Evolutionary conservation across 2,329 filamentous ascomycete genomes (phyloP).

Genomic region (Neodidymelliopsis sp.): DNA sequence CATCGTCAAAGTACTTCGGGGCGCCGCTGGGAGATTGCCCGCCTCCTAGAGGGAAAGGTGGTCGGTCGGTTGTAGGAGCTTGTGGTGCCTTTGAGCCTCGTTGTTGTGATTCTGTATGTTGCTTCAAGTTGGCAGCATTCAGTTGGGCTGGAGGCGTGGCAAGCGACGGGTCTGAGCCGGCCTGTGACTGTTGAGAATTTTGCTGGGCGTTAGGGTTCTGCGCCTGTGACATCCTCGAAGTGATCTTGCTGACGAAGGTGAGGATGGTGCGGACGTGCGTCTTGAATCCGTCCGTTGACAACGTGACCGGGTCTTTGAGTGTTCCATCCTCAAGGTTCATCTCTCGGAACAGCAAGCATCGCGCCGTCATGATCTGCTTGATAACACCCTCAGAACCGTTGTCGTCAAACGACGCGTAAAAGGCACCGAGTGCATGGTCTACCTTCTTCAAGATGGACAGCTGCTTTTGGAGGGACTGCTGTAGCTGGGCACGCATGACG

Average conservation of each 20-base stretch:
- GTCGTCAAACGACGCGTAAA: slow-evolving; percentile 37
- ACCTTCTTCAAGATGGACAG: slow-evolving; percentile 37
- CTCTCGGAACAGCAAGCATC: slow-evolving; percentile 38
- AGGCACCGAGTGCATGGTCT: slow-evolving; percentile 42
- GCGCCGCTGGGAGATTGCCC: slow-evolving; percentile 64
- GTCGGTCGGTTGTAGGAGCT: slow-evolving; percentile 59
- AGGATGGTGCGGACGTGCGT: slow-evolving; percentile 33
- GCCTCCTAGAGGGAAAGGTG: slow-evolving; percentile 60
- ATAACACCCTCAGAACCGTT: slow-evolving; percentile 35
- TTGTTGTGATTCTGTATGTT: slow-evolving; percentile 54
- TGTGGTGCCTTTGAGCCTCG: slow-evolving; percentile 59
- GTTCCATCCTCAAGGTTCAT: slow-evolving; percentile 38
- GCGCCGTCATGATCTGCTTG: slow-evolving; percentile 36
- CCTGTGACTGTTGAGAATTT: slow-evolving; percentile 21
- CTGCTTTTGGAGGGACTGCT: slow-evolving; percentile 38
- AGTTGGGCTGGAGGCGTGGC: slow-evolving; percentile 36
- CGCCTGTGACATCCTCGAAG: slow-evolving; percentile 32
- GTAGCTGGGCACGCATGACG: slow-evolving; percentile 34
- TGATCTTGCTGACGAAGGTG: slow-evolving; percentile 40
- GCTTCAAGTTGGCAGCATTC: slow-evolving; percentile 48
- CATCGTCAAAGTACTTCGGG: slow-evolving; percentile 61
- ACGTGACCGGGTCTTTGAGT: slow-evolving; percentile 38
- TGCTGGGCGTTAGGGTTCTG: slow-evolving; percentile 26
- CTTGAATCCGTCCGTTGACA: slow-evolving; percentile 40
- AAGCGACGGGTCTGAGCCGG: slow-evolving; percentile 16